Conservation (phyloP, 75 land plant species). For the Pinus taeda region DNA sequence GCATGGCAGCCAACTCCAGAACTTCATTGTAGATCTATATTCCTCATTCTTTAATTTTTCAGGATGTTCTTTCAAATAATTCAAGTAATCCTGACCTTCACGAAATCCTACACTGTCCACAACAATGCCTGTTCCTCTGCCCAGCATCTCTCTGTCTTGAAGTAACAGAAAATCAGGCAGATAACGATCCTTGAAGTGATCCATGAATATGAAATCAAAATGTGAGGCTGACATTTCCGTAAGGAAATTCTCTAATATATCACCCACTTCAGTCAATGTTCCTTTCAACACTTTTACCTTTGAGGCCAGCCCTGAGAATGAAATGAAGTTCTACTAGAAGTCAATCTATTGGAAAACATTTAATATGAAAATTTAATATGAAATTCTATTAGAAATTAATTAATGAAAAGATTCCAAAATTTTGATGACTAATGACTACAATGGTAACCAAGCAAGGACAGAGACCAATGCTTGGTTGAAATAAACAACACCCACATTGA, state of each 20-base stretch:
- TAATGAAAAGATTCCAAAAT: no score
- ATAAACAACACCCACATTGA: no score
- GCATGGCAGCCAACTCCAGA: not conserved
- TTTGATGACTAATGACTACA: no score
- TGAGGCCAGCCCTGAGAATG: not conserved
- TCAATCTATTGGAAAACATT: no score
- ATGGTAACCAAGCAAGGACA: no score
- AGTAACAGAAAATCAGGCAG: constrained; percentile 16
- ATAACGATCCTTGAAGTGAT: constrained; percentile 18
- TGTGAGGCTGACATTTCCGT: not conserved
- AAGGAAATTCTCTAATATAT: constrained; percentile 1
- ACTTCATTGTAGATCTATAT: constrained; percentile 6
- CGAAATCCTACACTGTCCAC: constrained; percentile 16
- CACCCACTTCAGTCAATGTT: constrained; percentile 2
- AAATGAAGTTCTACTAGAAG: not conserved
- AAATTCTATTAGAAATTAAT: no score
- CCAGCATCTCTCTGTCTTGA: constrained; percentile 5
- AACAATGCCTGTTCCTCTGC: constrained; percentile 15
- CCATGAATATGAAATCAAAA: constrained; percentile 22
- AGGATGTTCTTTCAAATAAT: not conserved
- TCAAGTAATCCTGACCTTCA: constrained; percentile 8
- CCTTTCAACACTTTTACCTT: constrained; percentile 14
- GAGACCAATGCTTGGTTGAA: no score
- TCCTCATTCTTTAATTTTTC: constrained; percentile 1
- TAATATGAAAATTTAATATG: no score